Conservation (phyloP, 768 basidiomycete species). For the Agaricus subrufescens region DNA sequence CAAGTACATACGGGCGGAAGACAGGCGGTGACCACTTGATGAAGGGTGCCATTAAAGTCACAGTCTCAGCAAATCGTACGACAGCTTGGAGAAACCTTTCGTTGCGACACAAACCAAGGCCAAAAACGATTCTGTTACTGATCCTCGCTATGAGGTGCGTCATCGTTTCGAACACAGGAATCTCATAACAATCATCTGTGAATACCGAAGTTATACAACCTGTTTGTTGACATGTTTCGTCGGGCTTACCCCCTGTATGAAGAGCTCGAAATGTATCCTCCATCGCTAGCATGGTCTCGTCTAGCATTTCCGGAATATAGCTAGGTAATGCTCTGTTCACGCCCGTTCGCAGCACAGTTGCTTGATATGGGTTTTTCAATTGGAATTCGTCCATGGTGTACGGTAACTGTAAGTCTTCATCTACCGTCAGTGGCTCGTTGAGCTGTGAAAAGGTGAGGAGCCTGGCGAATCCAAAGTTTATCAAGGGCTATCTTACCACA, state of each 20-base stretch:
- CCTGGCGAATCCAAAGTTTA: neutral
- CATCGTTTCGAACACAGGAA: slow-evolving; percentile 31
- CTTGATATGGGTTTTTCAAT: slow-evolving; percentile 29
- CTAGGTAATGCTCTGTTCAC: slow-evolving; percentile 30
- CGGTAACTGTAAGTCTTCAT: slow-evolving; percentile 30
- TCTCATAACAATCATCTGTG: slow-evolving; percentile 16
- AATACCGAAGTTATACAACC: neutral
- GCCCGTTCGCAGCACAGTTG: slow-evolving; percentile 28
- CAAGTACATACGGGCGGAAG: slow-evolving; percentile 24
- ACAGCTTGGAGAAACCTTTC: slow-evolving; percentile 27
- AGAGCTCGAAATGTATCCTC: slow-evolving; percentile 20
- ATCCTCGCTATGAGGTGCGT: slow-evolving; percentile 32
- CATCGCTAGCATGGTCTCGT: slow-evolving; percentile 28
- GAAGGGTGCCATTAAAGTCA: slow-evolving; percentile 28
- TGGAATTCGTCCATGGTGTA: slow-evolving; percentile 34
- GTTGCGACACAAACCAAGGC: slow-evolving; percentile 29
- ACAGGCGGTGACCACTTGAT: slow-evolving; percentile 26
- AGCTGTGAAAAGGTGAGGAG: slow-evolving; percentile 20
- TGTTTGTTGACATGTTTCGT: neutral
- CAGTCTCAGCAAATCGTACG: slow-evolving; percentile 30
- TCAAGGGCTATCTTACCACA: slow-evolving; percentile 18
- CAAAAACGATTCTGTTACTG: slow-evolving; percentile 34
- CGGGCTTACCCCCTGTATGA: slow-evolving; percentile 11
- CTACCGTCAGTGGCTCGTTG: slow-evolving; percentile 28
- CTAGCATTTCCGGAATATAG: slow-evolving; percentile 32